These are phyloP conservation scores for Mucor velutinosus DNA, from an alignment of 371 early-diverging fungal species.

Conservation along the genomic window DNA sequence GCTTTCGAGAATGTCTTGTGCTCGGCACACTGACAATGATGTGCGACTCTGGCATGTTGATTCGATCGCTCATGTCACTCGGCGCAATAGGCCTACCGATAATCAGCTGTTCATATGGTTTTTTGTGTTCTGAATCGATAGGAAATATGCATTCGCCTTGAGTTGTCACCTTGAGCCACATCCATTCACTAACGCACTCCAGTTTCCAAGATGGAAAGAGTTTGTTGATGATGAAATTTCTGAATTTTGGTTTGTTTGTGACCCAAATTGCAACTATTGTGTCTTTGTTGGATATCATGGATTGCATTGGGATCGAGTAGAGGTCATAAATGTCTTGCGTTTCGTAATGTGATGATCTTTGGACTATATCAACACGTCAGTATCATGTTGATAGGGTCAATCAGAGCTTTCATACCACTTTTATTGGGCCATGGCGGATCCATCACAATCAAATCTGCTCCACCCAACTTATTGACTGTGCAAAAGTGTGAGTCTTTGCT, in stretches of 20 bases:
- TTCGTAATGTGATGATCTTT: conserved; percentile 59
- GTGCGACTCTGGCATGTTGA: conserved; percentile 12
- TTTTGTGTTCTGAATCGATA: conserved; percentile 60
- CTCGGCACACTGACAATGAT: conserved; percentile 62
- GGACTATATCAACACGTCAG: conserved; percentile 31
- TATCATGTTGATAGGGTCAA: not conserved
- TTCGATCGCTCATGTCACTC: not conserved
- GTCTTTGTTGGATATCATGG: conserved; percentile 31
- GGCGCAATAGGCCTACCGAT: conserved; percentile 41
- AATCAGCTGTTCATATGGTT: conserved; percentile 69
- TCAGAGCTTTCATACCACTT: conserved; percentile 37
- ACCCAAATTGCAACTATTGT: conserved; percentile 75
- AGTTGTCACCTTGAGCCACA: conserved; percentile 71
- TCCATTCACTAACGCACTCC: conserved; percentile 59
- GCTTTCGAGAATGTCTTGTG: conserved; percentile 70
- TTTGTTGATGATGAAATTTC: conserved; percentile 62
- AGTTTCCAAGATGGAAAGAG: conserved; percentile 72
- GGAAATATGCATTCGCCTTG: conserved; percentile 54
- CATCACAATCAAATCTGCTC: conserved; percentile 67
- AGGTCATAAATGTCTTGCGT: conserved; percentile 69
- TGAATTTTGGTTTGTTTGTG: conserved; percentile 70
- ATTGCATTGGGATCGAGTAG: conserved; percentile 61
- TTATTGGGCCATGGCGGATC: conserved; percentile 85
- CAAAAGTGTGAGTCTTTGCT: not conserved
- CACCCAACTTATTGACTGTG: conserved; percentile 26